Base-by-base conservation (phyloP, 2,329 filamentous ascomycete genomes). In the Pseudogymnoascus sp. region DNA sequence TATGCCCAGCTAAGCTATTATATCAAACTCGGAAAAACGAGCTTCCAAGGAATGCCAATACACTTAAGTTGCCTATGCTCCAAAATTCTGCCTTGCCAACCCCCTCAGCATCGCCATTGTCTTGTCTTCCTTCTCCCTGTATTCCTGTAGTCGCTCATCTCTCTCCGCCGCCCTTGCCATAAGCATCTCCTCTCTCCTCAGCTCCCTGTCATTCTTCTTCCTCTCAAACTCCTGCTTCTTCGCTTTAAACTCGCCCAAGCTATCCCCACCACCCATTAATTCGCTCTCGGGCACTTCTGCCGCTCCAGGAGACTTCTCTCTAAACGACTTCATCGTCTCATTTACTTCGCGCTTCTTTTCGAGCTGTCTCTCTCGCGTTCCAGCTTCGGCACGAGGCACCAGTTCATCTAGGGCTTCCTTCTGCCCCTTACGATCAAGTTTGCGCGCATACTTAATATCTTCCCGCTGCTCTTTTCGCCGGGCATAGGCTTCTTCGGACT, bases 151-250 rank as follows among this genome's bases (percentile, higher is more conserved):
- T 68, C 86, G 82, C 77, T 92, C 89, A 72, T 96, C 91, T 68
- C 92, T 81, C 79, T 97, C 92, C 55, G 86, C 91, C 64, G 82
- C 81, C 71, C 85, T 84, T 9, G 91, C 91, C 70, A 91, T 77
- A 65, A 89, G 76, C 63, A 91, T 81, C 76, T 96, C 92, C 74
- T 97, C 92, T 69, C 90, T 82, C 64, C 91, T 77, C 14, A 94
- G 77, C 79, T 97, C 91, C 60, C 92, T 76, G 74, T 96, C 92
- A 68, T 86, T 91, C 81, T 93, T 95, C 76, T 87, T 87, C 68
- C 83, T 78, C 76, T 91, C 84, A 69, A 85, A 79, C 63, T 79
- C 82, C 67, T 84, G 82, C 74, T 88, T 84, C 72, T 83, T 77
- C 69, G 80, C 81, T 78, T 88, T 92, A 66, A 87, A 85, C 64